Evolutionary conservation across 108 stramenopile species (phyloP), one percentile per base, ranked within the genome.

Genomic region (Skeletonema potamos): DNA sequence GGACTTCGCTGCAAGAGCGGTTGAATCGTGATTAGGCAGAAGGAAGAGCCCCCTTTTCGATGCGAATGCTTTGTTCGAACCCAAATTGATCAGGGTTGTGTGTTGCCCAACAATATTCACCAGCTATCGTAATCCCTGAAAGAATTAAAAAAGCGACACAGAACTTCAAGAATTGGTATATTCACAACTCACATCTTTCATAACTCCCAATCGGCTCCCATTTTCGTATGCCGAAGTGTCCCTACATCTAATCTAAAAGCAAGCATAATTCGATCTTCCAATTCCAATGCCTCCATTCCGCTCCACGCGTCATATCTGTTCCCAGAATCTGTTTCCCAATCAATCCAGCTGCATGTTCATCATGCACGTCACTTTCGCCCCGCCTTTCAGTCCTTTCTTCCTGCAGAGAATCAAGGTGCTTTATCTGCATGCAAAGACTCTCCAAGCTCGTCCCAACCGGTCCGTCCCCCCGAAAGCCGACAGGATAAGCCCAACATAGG

Each of bases 71-170:
- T 18, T 59, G 58, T 36, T 59, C 58, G 37, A 8, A 2, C 15
- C 37, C 37, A 15, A 39, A 39, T 2, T 39, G 7, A 6, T 20
- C 34, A 8, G 58, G 58, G 5, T 5, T 33, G 5, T 7, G 10
- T 59, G 58, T 1, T 4, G 27, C 20, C 58, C 58, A 59, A 15
- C 58, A 59, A 20, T 59, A 59, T 36, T 59, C 58, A 18, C 58
- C 58, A 33, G 17, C 17, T n/a, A n/a, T n/a, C n/a, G n/a, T 17
- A 59, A 22, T 36, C 58, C 58, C 58, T 48, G 46, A 2, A 22
- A 20, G 46, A 48, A 39, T 15, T n/a, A n/a, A n/a, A n/a, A n/a
- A n/a, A n/a, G n/a, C n/a, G n/a, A n/a, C n/a, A n/a, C n/a, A n/a
- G n/a, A n/a, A n/a, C n/a, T n/a, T n/a, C n/a, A n/a, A 15, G 37